These are phyloP conservation scores for Meyerozyma sp. DNA, from an alignment of 1,139 yeast species.

Conservation along the genomic window DNA sequence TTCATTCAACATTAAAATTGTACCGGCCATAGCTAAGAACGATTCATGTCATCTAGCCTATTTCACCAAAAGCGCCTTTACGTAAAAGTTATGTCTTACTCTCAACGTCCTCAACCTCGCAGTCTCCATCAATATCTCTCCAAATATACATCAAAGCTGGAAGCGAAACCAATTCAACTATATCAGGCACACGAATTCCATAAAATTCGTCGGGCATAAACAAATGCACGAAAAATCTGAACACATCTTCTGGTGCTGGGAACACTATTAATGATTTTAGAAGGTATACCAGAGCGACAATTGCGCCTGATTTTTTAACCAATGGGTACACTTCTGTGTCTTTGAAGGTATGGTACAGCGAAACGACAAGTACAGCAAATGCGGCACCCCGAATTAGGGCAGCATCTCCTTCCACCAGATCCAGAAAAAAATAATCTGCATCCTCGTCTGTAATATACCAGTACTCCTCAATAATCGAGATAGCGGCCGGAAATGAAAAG, in stretches of 20 bases:
- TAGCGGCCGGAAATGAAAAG: not conserved
- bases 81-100: too few species aligned
- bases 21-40: too few species aligned
- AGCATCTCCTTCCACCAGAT: not conserved
- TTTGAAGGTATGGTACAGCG: not conserved
- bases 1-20: too few species aligned
- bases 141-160: conserved; percentile 1
- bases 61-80: too few species aligned
- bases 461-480: not conserved
- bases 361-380: not conserved
- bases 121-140: conserved; percentile 2
- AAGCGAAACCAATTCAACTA: not conserved
- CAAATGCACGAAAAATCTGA: not conserved
- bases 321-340: not conserved
- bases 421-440: not conserved
- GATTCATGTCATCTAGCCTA: too few species aligned
- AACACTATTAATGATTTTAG: not conserved
- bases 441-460: not conserved
- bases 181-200: not conserved
- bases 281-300: not conserved
- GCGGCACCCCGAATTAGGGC: not conserved
- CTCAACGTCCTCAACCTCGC: too few species aligned
- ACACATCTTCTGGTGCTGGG: not conserved
- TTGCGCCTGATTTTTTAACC: not conserved
- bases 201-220: not conserved